These are phyloP conservation scores for Solanum clarkiae DNA, from an alignment of 257 asterid species.

Conservation along the genomic window DNA sequence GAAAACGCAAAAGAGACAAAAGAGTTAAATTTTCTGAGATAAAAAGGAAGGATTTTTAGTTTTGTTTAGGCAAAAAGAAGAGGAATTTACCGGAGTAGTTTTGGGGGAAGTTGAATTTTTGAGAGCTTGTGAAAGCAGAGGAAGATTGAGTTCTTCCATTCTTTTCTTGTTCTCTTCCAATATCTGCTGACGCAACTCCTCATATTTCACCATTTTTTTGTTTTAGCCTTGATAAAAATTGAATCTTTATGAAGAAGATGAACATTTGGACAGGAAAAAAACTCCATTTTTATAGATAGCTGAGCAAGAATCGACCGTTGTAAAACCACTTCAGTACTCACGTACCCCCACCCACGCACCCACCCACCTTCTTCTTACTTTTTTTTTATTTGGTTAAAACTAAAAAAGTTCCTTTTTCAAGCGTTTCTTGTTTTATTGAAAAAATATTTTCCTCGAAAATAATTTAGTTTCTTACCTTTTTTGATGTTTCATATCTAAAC, in stretches of 20 bases:
- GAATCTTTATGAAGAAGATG: not conserved
- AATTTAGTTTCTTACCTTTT: not conserved
- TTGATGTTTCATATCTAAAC: not conserved
- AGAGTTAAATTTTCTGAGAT: not conserved
- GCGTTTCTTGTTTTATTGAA: not conserved
- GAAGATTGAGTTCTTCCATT: slow-evolving; percentile 78
- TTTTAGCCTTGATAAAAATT: not conserved
- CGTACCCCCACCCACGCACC: not conserved
- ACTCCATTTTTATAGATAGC: not conserved
- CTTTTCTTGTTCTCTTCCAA: slow-evolving; percentile 86
- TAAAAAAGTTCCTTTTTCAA: not conserved
- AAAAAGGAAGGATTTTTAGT: not conserved
- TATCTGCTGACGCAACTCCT: slow-evolving; percentile 47
- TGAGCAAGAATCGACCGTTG: slow-evolving; percentile 57
- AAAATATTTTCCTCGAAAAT: not conserved
- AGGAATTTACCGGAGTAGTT: slow-evolving; percentile 46
- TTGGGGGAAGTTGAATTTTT: slow-evolving; percentile 48
- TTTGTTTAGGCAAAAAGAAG: not conserved
- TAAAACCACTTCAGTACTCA: slow-evolving; percentile 21
- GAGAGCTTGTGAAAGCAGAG: slow-evolving; percentile 63
- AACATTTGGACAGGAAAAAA: not conserved
- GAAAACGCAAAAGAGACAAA: not conserved
- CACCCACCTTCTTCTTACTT: not conserved
- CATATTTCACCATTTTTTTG: slow-evolving; percentile 53
- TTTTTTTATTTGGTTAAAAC: not conserved